Conservation (phyloP, 768 basidiomycete species). For the Stropharia rugosoannulata region DNA sequence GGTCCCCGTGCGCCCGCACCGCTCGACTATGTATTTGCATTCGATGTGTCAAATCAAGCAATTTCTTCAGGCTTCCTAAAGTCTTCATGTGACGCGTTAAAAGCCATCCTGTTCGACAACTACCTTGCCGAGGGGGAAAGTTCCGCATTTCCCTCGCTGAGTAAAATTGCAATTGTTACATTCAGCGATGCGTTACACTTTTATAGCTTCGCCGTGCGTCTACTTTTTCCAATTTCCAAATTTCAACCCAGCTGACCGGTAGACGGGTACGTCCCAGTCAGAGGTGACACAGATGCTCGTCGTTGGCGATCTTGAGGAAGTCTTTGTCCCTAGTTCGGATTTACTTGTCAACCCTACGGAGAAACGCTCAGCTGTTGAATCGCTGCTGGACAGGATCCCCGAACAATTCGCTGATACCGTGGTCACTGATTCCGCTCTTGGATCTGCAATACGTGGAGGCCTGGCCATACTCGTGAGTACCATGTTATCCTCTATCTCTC, state of each 20-base stretch:
- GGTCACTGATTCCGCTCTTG: slow-evolving; percentile 63
- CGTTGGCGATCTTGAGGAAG: slow-evolving; percentile 88
- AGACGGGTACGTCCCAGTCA: slow-evolving; percentile 35
- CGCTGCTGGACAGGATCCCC: slow-evolving; percentile 65
- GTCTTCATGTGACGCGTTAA: slow-evolving; percentile 62
- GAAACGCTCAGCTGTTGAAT: slow-evolving; percentile 71
- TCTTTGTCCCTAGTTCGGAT: slow-evolving; percentile 78
- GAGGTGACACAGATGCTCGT: slow-evolving; percentile 70
- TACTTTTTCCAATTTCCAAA: slow-evolving; percentile 5
- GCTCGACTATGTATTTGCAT: slow-evolving; percentile 78
- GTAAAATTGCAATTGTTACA: slow-evolving; percentile 75
- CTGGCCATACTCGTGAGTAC: slow-evolving; percentile 73
- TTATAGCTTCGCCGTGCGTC: slow-evolving; percentile 81
- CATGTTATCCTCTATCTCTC: not conserved
- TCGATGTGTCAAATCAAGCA: slow-evolving; percentile 79
- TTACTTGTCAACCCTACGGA: slow-evolving; percentile 76
- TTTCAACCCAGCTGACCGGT: slow-evolving; percentile 13
- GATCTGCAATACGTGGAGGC: slow-evolving; percentile 71
- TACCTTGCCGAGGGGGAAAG: slow-evolving; percentile 29
- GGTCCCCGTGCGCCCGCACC: slow-evolving; percentile 57
- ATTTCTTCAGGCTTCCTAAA: slow-evolving; percentile 67
- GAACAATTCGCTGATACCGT: slow-evolving; percentile 51
- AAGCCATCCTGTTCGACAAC: slow-evolving; percentile 63
- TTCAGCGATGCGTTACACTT: slow-evolving; percentile 84
- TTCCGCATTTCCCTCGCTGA: slow-evolving; percentile 41